Base-by-base conservation (phyloP, 2,329 filamentous ascomycete species). In the Zasmidium citrigriseum region DNA sequence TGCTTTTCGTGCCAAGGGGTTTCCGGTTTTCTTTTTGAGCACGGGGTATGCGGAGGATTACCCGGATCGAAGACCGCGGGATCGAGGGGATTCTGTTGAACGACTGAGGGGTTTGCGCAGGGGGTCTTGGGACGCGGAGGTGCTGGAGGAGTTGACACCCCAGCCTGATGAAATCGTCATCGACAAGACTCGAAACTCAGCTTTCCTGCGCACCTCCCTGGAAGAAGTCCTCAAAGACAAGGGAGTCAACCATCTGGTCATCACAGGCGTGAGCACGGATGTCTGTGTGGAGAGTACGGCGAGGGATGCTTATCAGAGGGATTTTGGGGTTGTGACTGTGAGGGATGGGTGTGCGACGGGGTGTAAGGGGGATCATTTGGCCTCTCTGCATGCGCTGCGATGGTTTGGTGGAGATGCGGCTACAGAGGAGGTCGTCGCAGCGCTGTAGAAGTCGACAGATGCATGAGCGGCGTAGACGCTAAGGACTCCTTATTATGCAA, bases 241-340 rank as follows among this genome's bases (percentile, higher is more conserved):
- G 7, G 49, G 50, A 14, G 38, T 61, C 18, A 57, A 58, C 23
- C 50, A 54, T 45, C 22, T 61, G 51, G 49, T 61, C 7, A 27
- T 61, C 16, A 60, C 58, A 18, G 58, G 58, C 18, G 55, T 60
- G 22, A 54, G 54, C 23, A 60, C 58, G 11, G 44, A 60, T 57
- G 55, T 60, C 16, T 61, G 58, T 51, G 58, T 61, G 10, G 58
- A 61, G 55, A 45, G 50, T 24, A 61, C 55, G 11, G 55, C 48
- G 2, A 57, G 58, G 50, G 58, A 61, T 45, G 58, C 58, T 5
- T 54, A 38, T 27, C 25, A 38, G 21, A 45, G 20, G 20, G 57
- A 52, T 25, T 59, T 55, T 51, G 21, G 21, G 16, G 57, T 55
- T 23, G 51, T 38, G 23, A 59, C 57, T 51, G 52, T 59, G 16